phyloP scores from a whole-genome alignment of 805 yeast species.

The Pichia eremophila region DNA sequence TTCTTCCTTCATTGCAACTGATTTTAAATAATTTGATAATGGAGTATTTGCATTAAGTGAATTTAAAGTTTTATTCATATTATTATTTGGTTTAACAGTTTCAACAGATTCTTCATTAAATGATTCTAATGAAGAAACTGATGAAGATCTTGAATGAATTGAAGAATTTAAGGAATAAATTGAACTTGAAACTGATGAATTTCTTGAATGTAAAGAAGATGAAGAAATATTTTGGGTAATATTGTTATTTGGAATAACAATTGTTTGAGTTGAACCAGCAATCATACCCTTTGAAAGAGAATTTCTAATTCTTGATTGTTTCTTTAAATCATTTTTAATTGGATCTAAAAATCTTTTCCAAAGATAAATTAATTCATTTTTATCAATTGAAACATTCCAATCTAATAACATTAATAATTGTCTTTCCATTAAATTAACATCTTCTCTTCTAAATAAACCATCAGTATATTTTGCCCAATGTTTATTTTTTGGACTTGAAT shows the following conservation, averaged over 20 bases:
- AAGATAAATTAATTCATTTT: slow-evolving; percentile 33
- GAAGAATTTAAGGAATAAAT: slow-evolving; percentile 14
- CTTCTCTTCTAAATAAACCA: slow-evolving; percentile 57
- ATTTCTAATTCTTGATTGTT: slow-evolving; percentile 24
- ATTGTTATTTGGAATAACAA: slow-evolving; percentile 12
- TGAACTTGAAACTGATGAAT: slow-evolving; percentile 7
- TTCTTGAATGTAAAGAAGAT: slow-evolving; percentile 7
- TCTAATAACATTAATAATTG: slow-evolving; percentile 58
- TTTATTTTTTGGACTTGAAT: slow-evolving; percentile 64
- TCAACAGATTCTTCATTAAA: neutral
- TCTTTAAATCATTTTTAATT: slow-evolving; percentile 31
- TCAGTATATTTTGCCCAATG: slow-evolving; percentile 79
- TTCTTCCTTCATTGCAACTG: slow-evolving; percentile 27
- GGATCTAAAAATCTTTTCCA: slow-evolving; percentile 43
- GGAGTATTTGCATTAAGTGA: slow-evolving; percentile 15
- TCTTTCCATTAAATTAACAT: slow-evolving; percentile 73
- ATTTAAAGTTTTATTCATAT: slow-evolving; percentile 4
- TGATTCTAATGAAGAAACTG: slow-evolving; percentile 18
- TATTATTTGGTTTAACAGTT: neutral
- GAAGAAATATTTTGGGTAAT: no score
- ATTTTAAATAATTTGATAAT: slow-evolving; percentile 21
- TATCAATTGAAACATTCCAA: slow-evolving; percentile 54
- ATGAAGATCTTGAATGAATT: slow-evolving; percentile 24
- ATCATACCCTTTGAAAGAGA: slow-evolving; percentile 22
- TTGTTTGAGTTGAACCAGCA: slow-evolving; percentile 23